A percentile compares a stretch with the other conserved stretches of the same genome.
Conservation (phyloP, 495 filamentous ascomycete genomes). For the Chaetomium fimeti region DNA sequence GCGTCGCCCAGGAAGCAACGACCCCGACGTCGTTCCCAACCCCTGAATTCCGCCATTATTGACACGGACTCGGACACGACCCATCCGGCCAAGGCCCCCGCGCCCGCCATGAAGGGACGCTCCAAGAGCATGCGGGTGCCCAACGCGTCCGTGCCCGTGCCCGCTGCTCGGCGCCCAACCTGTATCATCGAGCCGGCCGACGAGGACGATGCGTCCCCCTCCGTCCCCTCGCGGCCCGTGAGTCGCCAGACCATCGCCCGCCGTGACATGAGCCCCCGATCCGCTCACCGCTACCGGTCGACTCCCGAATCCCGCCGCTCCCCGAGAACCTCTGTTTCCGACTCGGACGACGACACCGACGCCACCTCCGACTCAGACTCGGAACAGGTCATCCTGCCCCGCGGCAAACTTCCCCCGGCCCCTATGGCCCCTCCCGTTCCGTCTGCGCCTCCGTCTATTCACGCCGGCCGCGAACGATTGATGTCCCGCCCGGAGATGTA, state of each 20-base stretch:
- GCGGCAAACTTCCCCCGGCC: constrained; percentile 20
- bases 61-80: constrained; percentile 22
- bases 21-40: constrained; percentile 27
- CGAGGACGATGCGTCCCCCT: constrained; percentile 31
- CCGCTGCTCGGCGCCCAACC: constrained; percentile 29
- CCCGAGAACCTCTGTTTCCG: constrained; percentile 40
- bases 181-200: constrained; percentile 30
- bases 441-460: constrained; percentile 13
- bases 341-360: constrained; percentile 43
- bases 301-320: constrained; percentile 43
- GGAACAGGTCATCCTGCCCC: constrained; percentile 29
- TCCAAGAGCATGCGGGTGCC: constrained; percentile 33
- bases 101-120: constrained; percentile 15
- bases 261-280: constrained; percentile 42
- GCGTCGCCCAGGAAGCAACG: constrained; percentile 27
- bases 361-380: constrained; percentile 41
- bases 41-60: constrained; percentile 15
- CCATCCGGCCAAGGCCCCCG: constrained; percentile 18
- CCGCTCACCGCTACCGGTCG: constrained; percentile 41
- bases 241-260: constrained; percentile 39
- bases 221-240: constrained; percentile 24
- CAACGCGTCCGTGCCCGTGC: constrained; percentile 31
- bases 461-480: constrained; percentile 29
- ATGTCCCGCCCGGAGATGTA: constrained; percentile 29
- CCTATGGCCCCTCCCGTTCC: constrained; percentile 22